Conservation (phyloP, 306 rosid species). For the Ziziphus jujuba region DNA sequence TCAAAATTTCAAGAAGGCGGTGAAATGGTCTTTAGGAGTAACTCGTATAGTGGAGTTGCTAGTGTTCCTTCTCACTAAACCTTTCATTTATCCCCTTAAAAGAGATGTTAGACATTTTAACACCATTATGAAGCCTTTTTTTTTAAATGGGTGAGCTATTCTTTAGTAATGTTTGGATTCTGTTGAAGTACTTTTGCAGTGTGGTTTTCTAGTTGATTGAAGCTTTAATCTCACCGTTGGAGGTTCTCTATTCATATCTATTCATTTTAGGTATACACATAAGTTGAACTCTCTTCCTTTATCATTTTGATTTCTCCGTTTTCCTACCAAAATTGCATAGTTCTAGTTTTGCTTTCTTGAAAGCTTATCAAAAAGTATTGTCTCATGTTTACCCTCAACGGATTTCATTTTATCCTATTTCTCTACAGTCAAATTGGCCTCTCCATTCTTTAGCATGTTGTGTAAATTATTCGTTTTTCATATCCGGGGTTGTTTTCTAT, state of each 20-base stretch:
- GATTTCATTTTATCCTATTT: background rate
- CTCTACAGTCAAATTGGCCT: background rate
- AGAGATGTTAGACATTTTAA: background rate
- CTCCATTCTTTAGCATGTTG: background rate
- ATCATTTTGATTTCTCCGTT: too few species aligned
- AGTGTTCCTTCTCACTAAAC: background rate
- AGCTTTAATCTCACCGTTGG: slow-evolving; percentile 1
- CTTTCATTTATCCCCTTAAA: background rate
- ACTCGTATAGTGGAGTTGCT: background rate
- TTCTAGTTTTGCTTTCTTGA: too few species aligned
- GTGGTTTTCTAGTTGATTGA: background rate
- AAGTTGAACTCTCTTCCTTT: background rate
- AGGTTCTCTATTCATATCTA: background rate
- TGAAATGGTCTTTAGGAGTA: background rate
- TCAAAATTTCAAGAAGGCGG: slow-evolving; percentile 17
- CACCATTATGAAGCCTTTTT: slow-evolving; percentile 2
- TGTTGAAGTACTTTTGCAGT: background rate
- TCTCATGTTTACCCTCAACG: too few species aligned
- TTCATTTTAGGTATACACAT: slow-evolving; percentile 13
- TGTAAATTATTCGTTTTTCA: background rate
- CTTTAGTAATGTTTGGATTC: background rate
- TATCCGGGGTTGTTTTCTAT: background rate
- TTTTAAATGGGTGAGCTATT: background rate
- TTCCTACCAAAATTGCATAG: too few species aligned
- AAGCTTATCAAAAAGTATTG: background rate